phyloP scores from a whole-genome alignment of 2,329 filamentous ascomycete species.

The Colletotrichum sp. region DNA sequence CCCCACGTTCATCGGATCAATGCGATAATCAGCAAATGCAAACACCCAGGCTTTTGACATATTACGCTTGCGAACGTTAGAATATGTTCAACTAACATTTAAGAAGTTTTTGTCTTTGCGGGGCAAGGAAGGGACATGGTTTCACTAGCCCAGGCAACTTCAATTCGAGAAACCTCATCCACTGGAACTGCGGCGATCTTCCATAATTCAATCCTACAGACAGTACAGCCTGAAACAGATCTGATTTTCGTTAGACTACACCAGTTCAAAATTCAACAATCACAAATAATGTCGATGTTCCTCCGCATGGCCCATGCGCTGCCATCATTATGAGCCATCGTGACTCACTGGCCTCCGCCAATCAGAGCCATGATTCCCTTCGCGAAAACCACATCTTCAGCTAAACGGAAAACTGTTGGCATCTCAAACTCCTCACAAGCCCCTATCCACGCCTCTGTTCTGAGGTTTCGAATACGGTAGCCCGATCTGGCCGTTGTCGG shows the following conservation, averaged over 20 bases:
- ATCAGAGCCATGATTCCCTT: background rate
- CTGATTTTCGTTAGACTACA: background rate
- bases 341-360: background rate
- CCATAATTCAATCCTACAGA: background rate
- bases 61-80: background rate
- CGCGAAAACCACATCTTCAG: background rate
- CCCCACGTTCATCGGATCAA: background rate
- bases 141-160: background rate
- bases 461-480: background rate
- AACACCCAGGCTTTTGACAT: fast-evolving
- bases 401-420: background rate
- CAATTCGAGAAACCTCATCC: background rate
- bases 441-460: fast-evolving
- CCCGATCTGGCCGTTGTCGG: background rate
- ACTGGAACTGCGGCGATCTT: background rate
- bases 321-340: background rate
- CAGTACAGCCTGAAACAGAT: background rate
- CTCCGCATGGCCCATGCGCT: background rate
- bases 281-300: background rate
- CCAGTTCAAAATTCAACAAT: background rate
- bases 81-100: fast-evolving
- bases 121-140: background rate
- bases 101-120: background rate
- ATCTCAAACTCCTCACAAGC: background rate
- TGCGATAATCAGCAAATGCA: fast-evolving